Conservation (phyloP, 2,329 filamentous ascomycete species). For the Fusarium sp. region DNA sequence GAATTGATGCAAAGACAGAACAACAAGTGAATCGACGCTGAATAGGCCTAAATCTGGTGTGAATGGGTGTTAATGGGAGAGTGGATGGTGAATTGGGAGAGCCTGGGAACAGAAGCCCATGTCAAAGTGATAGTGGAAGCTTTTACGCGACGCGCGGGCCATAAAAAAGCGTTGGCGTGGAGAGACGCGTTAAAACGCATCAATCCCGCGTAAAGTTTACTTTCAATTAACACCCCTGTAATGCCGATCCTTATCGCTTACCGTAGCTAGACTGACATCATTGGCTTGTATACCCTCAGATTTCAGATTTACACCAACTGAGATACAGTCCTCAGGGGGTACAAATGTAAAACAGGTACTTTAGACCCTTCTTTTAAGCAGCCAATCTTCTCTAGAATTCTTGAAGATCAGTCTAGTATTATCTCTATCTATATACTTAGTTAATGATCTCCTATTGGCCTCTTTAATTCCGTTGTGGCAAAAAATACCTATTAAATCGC, state of each 20-base stretch:
- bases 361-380: too few relatives aligned
- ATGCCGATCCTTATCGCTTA: background rate
- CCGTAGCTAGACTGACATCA: background rate
- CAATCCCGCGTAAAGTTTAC: slow-evolving; percentile 21
- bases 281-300: background rate
- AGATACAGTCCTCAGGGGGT: too few relatives aligned
- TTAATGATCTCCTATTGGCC: too few relatives aligned
- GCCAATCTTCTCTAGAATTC: too few relatives aligned
- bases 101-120: background rate
- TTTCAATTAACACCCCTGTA: slow-evolving; percentile 13
- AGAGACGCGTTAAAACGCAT: slow-evolving; percentile 42
- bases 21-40: background rate
- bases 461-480: too few relatives aligned
- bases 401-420: too few relatives aligned
- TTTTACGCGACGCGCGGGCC: slow-evolving; percentile 48
- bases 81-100: slow-evolving; percentile 12
- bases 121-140: slow-evolving; percentile 43
- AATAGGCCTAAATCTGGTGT: background rate
- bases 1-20: background rate
- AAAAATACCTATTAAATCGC: too few relatives aligned
- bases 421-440: too few relatives aligned
- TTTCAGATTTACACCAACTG: too few relatives aligned
- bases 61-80: slow-evolving; percentile 6
- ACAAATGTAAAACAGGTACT: too few relatives aligned
- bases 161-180: slow-evolving; percentile 36